Evolutionary conservation across 2,329 filamentous ascomycete species (phyloP), one percentile per base, ranked within the genome.

Genomic region (Endocalyx cinctus): DNA sequence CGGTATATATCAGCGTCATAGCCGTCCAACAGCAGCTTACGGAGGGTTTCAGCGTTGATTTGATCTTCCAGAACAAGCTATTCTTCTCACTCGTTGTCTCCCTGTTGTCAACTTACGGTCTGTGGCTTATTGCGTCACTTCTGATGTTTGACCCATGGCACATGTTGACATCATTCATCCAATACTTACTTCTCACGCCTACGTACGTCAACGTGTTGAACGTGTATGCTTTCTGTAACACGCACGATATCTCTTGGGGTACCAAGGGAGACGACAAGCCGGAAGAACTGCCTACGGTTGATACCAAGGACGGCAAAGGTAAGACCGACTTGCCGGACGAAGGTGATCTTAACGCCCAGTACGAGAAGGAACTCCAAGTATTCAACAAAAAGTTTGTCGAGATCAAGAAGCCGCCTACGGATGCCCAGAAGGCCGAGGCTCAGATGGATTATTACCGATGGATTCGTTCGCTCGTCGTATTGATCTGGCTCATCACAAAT

Each of bases 361-460:
- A 98, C 62, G 87, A 96, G 55, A 70, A 81, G 25, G 92, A 98
- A 55, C 64, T 96, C 31, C 64, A 70, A 3, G 73, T 80, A 11
- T 94, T 97, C 56, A 64, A 72, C 27, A 66, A 68, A 17, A 97
- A 96, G 61, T 78, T 78, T 28, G 80, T 82, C 17, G 79, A 82
- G 43, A 81, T 87, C 42, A 79, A 82, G 61, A 79, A 77, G 51
- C 51, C 68, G 0, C 73, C 76, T 0, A 71, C 69, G 1, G 57
- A 73, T 1, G 57, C 66, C 0, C 70, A 77, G 47, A 64, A 74
- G 27, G 72, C 79, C 22, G 89, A 96, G 57, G 87, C 84, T 54
- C 90, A 98, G 60, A 87, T 96, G 69, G 92, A 98, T 59, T 98
- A 97, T 65, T 98, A 98, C 74, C 88, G 89, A 52, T 92, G 89